A percentile compares a stretch with the other conserved stretches of the same genome.
phyloP scores from a whole-genome alignment of 192 early-diverging fungal species.

The Coemansia asiatica region DNA sequence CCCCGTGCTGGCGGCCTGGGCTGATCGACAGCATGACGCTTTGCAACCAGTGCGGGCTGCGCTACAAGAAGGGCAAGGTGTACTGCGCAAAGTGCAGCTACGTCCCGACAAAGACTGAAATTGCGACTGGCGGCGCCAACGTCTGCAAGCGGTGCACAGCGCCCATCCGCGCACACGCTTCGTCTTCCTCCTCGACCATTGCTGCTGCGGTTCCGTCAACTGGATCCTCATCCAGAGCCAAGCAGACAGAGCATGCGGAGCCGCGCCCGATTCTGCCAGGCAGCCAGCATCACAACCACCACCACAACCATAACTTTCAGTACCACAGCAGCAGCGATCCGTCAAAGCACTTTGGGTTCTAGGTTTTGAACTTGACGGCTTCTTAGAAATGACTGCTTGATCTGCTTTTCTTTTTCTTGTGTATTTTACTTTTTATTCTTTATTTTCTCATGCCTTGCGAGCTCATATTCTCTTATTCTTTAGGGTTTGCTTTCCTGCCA shows the following conservation, averaged over 20 bases:
- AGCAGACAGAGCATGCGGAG: background rate
- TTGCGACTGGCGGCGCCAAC: slow-evolving; percentile 51
- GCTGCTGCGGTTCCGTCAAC: slow-evolving; percentile 1
- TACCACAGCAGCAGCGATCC: background rate
- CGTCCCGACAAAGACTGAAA: slow-evolving; percentile 58
- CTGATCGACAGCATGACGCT: slow-evolving; percentile 57
- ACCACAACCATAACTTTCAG: background rate
- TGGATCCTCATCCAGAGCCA: background rate
- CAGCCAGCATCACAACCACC: background rate
- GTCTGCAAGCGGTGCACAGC: slow-evolving; percentile 45
- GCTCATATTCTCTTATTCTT: background rate
- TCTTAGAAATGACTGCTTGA: too few relatives aligned
- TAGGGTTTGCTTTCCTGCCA: background rate
- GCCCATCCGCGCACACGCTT: slow-evolving; percentile 16
- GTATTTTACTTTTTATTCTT: background rate
- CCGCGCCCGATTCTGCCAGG: slow-evolving; percentile 5
- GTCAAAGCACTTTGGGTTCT: background rate
- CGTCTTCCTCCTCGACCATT: background rate
- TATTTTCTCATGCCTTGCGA: slow-evolving; percentile 1
- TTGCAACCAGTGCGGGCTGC: slow-evolving; percentile 57
- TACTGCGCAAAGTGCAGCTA: slow-evolving; percentile 54
- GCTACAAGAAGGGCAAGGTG: slow-evolving; percentile 59
- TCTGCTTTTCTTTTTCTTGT: background rate
- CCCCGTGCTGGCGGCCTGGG: slow-evolving; percentile 60
- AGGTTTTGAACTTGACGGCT: background rate